These are phyloP conservation scores for Coccomyxa sp. DNA, from an alignment of 139 green algal genomes.

Conservation along the genomic window DNA sequence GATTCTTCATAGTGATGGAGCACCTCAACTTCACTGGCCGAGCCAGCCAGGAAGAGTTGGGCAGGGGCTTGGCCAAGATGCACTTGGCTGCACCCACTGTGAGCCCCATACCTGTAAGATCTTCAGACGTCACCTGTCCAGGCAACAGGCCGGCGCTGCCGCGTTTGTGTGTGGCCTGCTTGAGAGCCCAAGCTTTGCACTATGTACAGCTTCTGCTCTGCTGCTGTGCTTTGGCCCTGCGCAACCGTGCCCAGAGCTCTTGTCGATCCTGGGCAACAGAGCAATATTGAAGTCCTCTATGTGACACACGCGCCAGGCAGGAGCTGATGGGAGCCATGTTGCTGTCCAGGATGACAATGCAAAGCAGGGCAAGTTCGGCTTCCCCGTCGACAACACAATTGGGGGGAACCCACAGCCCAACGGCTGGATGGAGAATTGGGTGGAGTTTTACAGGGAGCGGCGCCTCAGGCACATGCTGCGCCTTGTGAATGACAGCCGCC, in stretches of 20 bases:
- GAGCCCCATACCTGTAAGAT: neutral
- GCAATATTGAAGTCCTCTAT: neutral
- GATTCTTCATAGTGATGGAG: constrained; percentile 95
- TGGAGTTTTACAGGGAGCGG: constrained; percentile 77
- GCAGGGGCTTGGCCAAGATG: constrained; percentile 77
- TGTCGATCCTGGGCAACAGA: neutral
- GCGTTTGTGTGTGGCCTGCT: neutral
- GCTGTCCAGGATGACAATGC: constrained; percentile 43
- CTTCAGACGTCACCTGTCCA: neutral
- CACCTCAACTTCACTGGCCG: constrained; percentile 65
- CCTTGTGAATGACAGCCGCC: constrained; percentile 52
- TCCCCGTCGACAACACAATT: constrained; percentile 96
- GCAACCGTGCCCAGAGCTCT: neutral
- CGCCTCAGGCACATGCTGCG: constrained; percentile 65
- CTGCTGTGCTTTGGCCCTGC: neutral
- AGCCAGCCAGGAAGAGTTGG: constrained; percentile 53
- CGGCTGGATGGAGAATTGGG: constrained; percentile 80
- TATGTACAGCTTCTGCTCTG: neutral
- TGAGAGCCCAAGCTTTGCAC: neutral
- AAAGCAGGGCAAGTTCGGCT: constrained; percentile 74
- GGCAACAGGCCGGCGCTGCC: neutral
- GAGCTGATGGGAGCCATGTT: neutral
- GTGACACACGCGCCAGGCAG: neutral
- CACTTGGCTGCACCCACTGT: constrained; percentile 67
- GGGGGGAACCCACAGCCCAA: constrained; percentile 84